phyloP scores from a whole-genome alignment of 768 basidiomycete species.

The Phlebiopsis flavidoalba region DNA sequence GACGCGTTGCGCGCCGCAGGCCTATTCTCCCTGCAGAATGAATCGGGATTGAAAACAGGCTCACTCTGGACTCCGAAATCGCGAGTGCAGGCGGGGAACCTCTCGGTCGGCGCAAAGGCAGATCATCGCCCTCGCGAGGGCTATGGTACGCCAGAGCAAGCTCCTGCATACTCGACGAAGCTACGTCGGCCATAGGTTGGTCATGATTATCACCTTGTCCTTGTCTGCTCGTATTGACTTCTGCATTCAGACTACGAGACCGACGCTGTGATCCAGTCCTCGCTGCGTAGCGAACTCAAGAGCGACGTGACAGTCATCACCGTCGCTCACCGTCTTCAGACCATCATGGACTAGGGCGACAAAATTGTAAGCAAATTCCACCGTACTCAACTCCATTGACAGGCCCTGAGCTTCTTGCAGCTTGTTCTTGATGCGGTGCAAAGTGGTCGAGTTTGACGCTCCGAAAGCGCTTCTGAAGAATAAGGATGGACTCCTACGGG shows the following conservation, averaged over 20 bases:
- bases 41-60: slow-evolving; percentile 27
- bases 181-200: slow-evolving; percentile 41
- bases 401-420: slow-evolving; percentile 13
- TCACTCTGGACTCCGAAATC: slow-evolving; percentile 41
- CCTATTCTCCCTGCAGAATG: slow-evolving; percentile 35
- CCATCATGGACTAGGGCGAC: slow-evolving; percentile 59
- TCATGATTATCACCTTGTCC: not conserved
- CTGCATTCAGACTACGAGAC: slow-evolving; percentile 41
- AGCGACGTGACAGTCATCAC: slow-evolving; percentile 46
- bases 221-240: not conserved
- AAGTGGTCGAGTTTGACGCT: slow-evolving; percentile 43
- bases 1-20: slow-evolving; percentile 44
- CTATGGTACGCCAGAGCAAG: slow-evolving; percentile 50
- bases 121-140: slow-evolving; percentile 55
- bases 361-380: slow-evolving; percentile 35
- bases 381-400: not conserved
- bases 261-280: slow-evolving; percentile 50
- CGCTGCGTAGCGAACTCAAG: slow-evolving; percentile 41
- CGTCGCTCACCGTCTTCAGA: slow-evolving; percentile 53
- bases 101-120: slow-evolving; percentile 55
- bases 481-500: slow-evolving; percentile 29
- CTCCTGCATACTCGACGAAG: slow-evolving; percentile 30
- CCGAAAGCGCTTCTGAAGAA: slow-evolving; percentile 37
- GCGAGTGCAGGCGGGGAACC: slow-evolving; percentile 38
- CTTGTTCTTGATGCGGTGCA: slow-evolving; percentile 39